Evolutionary conservation across 805 yeast species (phyloP).

Genomic region (Lipomyces sp.): DNA sequence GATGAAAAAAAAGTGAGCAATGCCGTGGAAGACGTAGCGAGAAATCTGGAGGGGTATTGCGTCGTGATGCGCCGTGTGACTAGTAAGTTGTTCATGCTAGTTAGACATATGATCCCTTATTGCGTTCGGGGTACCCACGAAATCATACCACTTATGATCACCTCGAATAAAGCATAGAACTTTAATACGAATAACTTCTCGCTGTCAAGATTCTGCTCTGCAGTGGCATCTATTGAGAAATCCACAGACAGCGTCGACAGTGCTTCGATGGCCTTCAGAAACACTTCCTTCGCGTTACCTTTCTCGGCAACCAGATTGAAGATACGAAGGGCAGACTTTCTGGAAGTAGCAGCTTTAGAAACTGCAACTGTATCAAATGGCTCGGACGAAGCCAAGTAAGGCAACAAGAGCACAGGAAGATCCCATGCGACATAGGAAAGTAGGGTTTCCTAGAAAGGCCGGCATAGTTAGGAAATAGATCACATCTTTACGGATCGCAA

Average conservation of each 20-base stretch:
- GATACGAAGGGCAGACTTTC: slow-evolving; percentile 44
- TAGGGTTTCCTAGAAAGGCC: slow-evolving; percentile 44
- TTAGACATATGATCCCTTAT: no score
- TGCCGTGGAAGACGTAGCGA: slow-evolving; percentile 64
- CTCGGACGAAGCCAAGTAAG: slow-evolving; percentile 44
- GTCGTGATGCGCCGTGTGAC: slow-evolving; percentile 56
- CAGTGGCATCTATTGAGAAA: slow-evolving; percentile 29
- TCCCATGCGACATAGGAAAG: slow-evolving; percentile 85
- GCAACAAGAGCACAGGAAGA: slow-evolving; percentile 64
- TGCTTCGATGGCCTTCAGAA: slow-evolving; percentile 67
- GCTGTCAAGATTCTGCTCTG: slow-evolving; percentile 21
- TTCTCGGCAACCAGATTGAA: slow-evolving; percentile 61
- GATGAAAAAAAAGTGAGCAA: slow-evolving; percentile 50
- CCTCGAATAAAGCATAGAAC: slow-evolving; percentile 64
- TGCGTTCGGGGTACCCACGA: no score
- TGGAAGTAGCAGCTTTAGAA: slow-evolving; percentile 30
- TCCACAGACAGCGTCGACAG: slow-evolving; percentile 43
- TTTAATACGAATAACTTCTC: slow-evolving; percentile 48
- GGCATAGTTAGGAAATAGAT: not conserved
- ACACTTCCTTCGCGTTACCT: slow-evolving; percentile 80
- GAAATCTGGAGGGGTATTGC: slow-evolving; percentile 72
- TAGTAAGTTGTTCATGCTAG: no score
- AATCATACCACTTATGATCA: slow-evolving; percentile 45
- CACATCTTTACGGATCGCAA: not conserved
- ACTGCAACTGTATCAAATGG: slow-evolving; percentile 18